Base-by-base conservation (phyloP, 805 yeast species). In the Saturnispora zaruensis region DNA sequence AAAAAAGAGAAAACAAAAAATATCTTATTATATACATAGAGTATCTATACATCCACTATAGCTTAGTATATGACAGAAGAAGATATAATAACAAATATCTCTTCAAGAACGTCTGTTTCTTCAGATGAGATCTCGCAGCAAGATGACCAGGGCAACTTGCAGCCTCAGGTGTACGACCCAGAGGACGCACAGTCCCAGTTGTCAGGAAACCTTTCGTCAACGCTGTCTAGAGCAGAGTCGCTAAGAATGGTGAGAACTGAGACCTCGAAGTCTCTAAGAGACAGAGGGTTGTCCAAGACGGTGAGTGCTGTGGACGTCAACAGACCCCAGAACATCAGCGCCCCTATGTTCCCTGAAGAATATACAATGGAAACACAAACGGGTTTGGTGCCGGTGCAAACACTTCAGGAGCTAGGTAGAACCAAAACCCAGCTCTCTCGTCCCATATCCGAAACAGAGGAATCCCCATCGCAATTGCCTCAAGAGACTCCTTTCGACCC, bases 261-360 rank as follows among this genome's bases (percentile, higher is more conserved):
- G 67, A 87, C 95, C 1, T 79, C 75, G 11, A 78, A 79, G 61
- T 79, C 95, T 2, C 66, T 87, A 45, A 76, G 73, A 48, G 81
- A 78, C 13, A 68, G 74, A 64, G 93, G 93, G 51, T 58, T 85
- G 14, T 70, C 78, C 5, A 65, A 74, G n/a, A 71, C 68, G 4
- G 70, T 77, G 0, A 81, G 86, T 4, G 60, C 69, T 25, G 75
- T 79, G 0, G 87, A 79, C 55, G 67, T 81, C 37, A 75, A 76
- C 55, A 75, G 79, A 42, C 84, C 87, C 6, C 58, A 70, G 44
- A 68, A 61, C 36, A 72, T 77, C 23, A 75, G 73, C 52, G 75
- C 76, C 54, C 85, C 91, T 14, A 82, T 88, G 33, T 89, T 89
- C 73, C 96, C 96, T 7, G 96, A 89, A 71, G 96, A 89, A 64